A percentile compares a stretch with the other conserved stretches of the same genome.
Evolutionary conservation across 2,329 filamentous ascomycete species (phyloP).

Genomic region (Myriosclerotinia duriaeana): DNA sequence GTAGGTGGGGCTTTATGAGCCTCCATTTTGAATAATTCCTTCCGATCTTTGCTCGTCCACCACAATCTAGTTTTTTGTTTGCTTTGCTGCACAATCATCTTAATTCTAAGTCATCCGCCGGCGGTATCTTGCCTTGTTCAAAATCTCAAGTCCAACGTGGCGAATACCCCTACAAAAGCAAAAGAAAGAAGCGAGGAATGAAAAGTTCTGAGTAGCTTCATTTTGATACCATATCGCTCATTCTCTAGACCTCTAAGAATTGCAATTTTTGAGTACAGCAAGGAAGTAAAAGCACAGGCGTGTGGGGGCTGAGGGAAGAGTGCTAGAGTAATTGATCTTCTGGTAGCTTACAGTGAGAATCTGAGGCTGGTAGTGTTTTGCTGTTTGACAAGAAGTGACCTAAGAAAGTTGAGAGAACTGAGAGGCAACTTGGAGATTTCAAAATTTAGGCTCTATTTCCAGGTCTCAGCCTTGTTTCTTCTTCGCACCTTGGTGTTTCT

Average conservation of each 20-base stretch:
- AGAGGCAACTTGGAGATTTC: not conserved
- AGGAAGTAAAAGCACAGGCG: not conserved
- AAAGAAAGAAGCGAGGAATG: no score
- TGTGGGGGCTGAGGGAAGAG: not conserved
- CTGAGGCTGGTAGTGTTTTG: not conserved
- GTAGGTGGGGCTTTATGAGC: not conserved
- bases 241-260: not conserved
- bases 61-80: not conserved
- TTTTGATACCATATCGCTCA: not conserved
- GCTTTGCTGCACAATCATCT: no score
- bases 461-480: not conserved
- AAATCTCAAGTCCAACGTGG: not conserved
- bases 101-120: no score
- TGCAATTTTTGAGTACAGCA: not conserved
- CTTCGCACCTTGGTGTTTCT: no score
- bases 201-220: not conserved
- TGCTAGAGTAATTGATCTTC: not conserved
- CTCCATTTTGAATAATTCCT: not conserved
- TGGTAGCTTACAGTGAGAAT: not conserved
- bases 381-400: not conserved
- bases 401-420: not conserved
- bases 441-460: not conserved
- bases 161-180: no score
- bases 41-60: not conserved
- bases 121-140: no score